Percentiles rank a stretch among this genome's conserved stretches.
phyloP scores from a whole-genome alignment of 2,329 filamentous ascomycete genomes.

The Neopestalotiopsis sp. region DNA sequence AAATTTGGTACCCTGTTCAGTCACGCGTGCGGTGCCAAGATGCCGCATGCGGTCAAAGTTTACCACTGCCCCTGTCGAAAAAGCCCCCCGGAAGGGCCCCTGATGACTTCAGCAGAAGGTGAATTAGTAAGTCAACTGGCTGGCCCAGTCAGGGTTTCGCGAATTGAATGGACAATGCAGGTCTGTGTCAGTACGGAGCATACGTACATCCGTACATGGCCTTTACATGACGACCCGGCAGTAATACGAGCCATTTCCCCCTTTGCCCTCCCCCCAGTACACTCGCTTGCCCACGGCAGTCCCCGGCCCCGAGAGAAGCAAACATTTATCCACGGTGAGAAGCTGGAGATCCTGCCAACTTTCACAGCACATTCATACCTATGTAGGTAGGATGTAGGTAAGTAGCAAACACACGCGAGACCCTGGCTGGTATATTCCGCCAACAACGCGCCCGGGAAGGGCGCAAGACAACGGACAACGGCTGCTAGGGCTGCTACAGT shows the following conservation, averaged over 20 bases:
- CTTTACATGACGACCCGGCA: neutral
- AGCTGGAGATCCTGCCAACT: too few relatives aligned
- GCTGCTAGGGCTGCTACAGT: neutral
- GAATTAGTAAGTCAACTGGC: neutral
- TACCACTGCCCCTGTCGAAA: neutral
- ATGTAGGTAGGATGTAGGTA: too few relatives aligned
- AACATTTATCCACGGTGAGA: neutral
- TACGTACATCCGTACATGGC: too few relatives aligned
- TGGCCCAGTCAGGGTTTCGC: neutral
- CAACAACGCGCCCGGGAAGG: neutral
- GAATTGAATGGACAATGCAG: neutral
- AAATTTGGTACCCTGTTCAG: neutral
- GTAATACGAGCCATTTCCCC: neutral
- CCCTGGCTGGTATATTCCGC: neutral
- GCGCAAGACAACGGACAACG: neutral
- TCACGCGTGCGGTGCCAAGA: neutral
- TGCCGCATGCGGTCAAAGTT: constrained; percentile 3
- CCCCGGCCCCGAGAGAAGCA: neutral
- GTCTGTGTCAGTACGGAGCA: neutral
- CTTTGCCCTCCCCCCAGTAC: too few relatives aligned
- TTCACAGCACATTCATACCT: too few relatives aligned
- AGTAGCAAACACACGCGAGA: too few relatives aligned
- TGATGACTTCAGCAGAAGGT: neutral
- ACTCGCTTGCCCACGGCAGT: too few relatives aligned
- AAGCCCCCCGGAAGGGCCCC: neutral